A percentile compares a stretch with the other conserved stretches of the same genome.
Conservation (phyloP, 129 eudicot species). For the Tagetes patula region DNA sequence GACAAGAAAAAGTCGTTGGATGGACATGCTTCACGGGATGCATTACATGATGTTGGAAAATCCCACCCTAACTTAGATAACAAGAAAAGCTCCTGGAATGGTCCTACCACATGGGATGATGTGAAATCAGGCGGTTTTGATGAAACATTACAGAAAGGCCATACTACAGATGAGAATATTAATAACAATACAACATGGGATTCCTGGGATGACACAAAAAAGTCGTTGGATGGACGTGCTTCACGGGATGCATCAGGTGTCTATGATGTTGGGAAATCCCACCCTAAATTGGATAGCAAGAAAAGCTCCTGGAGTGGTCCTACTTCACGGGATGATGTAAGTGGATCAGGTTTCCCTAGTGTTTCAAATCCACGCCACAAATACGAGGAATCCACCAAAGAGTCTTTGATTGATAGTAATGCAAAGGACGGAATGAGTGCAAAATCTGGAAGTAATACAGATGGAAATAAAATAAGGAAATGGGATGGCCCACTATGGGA, state of each 20-base stretch:
- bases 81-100: conserved; percentile 36
- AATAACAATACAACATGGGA: not conserved
- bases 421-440: conserved; percentile 2
- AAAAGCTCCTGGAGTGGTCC: conserved; percentile 36
- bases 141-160: not conserved
- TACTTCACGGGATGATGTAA: conserved; percentile 24
- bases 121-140: conserved; percentile 23
- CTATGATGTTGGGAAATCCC: conserved; percentile 17
- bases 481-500: conserved; percentile 38
- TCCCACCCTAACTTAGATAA: conserved; percentile 19
- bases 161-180: not conserved
- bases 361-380: conserved; percentile 5
- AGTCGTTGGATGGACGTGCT: conserved; percentile 3
- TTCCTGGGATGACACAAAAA: conserved; percentile 3
- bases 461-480: conserved; percentile 9
- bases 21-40: conserved; percentile 19
- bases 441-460: conserved; percentile 20
- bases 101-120: conserved; percentile 30
- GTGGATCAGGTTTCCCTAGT: conserved; percentile 15
- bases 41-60: conserved; percentile 17
- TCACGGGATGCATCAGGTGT: conserved; percentile 24
- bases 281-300: conserved; percentile 24
- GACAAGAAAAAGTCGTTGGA: conserved; percentile 12
- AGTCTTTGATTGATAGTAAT: conserved; percentile 13
- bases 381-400: conserved; percentile 16